Percentiles rank a stretch among this genome's conserved stretches.
Evolutionary conservation across 495 filamentous ascomycete genomes (phyloP).

Genomic region (Penicillium dipodomyicola): DNA sequence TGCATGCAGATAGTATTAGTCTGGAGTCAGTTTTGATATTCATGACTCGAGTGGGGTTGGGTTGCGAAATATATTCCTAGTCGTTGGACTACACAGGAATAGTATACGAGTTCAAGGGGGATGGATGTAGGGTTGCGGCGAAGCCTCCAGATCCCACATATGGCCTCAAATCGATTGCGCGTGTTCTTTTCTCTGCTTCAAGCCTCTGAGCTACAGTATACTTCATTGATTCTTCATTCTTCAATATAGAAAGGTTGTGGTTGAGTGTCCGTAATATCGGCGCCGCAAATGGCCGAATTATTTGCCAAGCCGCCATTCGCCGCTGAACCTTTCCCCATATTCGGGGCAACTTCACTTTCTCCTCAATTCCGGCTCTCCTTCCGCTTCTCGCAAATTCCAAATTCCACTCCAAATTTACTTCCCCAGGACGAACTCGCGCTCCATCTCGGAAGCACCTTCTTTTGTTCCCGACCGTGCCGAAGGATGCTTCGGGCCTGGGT

Average conservation of each 20-base stretch:
- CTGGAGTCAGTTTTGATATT: neutral
- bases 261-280: constrained; percentile 17
- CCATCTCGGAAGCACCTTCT: constrained; percentile 1
- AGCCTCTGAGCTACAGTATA: neutral
- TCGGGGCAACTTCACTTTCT: constrained; percentile 24
- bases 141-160: constrained; percentile 2
- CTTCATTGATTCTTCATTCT: neutral
- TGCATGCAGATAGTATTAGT: neutral
- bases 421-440: neutral
- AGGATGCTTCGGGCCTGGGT: constrained; percentile 41
- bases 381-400: constrained; percentile 1
- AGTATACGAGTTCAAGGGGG: too few species aligned
- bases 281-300: constrained; percentile 18
- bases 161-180: constrained; percentile 8
- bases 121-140: too few species aligned
- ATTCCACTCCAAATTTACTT: constrained; percentile 3
- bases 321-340: constrained; percentile 41
- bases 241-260: neutral
- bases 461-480: constrained; percentile 23
- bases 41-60: neutral
- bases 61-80: neutral
- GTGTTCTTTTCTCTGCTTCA: neutral
- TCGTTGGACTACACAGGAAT: too few species aligned
- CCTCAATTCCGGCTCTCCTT: constrained; percentile 13
- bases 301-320: constrained; percentile 38